Conservation (phyloP, 805 yeast genomes). For the Yamadazyma kitorensis region DNA sequence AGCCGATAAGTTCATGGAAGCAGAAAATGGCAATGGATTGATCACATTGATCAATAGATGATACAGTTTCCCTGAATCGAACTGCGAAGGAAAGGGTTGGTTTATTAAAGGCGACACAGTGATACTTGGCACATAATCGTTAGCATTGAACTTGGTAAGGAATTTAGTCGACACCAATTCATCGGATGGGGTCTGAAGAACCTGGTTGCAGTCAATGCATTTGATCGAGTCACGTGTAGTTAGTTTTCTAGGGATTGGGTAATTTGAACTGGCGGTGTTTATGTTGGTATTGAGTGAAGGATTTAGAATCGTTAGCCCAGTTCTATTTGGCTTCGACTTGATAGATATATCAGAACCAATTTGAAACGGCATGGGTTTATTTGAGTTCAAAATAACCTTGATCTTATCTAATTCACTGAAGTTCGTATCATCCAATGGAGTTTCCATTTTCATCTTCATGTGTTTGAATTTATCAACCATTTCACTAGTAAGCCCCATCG, state of each 20-base stretch:
- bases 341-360: no score
- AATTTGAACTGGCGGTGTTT: neutral
- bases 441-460: no score
- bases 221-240: conserved; percentile 21
- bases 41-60: conserved; percentile 26
- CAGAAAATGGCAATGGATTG: conserved; percentile 26
- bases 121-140: conserved; percentile 32
- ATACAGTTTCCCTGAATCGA: conserved; percentile 1
- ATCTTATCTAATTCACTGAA: conserved; percentile 8
- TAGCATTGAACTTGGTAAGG: conserved; percentile 28
- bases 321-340: no score
- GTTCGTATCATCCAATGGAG: conserved; percentile 1
- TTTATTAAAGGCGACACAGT: conserved; percentile 16
- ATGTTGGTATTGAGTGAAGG: conserved; percentile 1
- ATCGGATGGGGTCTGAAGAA: conserved; percentile 22
- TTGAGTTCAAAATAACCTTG: neutral
- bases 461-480: no score
- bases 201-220: conserved; percentile 29
- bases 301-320: no score
- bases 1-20: conserved; percentile 22
- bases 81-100: conserved; percentile 1
- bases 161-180: conserved; percentile 29
- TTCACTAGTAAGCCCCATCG: no score
- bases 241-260: conserved; percentile 25
- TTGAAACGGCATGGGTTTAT: conserved; percentile 2